These are phyloP conservation scores for Pythium oligandrum DNA, from an alignment of 352 stramenopile genomes.

Conservation along the genomic window DNA sequence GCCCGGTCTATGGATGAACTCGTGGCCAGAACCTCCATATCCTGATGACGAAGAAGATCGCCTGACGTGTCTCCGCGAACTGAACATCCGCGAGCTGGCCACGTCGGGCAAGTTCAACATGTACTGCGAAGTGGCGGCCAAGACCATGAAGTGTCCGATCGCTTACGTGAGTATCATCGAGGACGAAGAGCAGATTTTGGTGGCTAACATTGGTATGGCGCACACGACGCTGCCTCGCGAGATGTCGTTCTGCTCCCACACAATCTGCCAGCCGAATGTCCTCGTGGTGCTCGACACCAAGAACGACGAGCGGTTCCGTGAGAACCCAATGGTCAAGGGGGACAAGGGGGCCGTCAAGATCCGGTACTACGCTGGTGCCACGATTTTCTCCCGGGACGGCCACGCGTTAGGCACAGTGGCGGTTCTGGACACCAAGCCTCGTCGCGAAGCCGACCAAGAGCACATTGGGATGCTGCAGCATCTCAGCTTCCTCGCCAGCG, in stretches of 20 bases:
- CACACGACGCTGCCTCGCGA: constrained; percentile 75
- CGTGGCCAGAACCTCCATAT: constrained; percentile 80
- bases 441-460: constrained; percentile 73
- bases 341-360: constrained; percentile 83
- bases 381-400: constrained; percentile 76
- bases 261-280: constrained; percentile 74
- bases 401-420: constrained; percentile 80
- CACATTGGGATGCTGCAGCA: constrained; percentile 87
- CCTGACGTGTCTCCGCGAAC: constrained; percentile 57
- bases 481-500: constrained; percentile 79
- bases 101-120: constrained; percentile 83
- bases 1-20: constrained; percentile 65
- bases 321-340: constrained; percentile 87
- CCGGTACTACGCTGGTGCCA: constrained; percentile 81
- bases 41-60: constrained; percentile 77
- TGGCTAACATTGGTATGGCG: constrained; percentile 84
- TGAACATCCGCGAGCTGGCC: constrained; percentile 76
- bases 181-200: constrained; percentile 76
- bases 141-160: constrained; percentile 87
- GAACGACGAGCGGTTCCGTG: constrained; percentile 77
- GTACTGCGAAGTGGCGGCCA: constrained; percentile 82
- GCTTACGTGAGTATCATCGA: constrained; percentile 85
- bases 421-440: constrained; percentile 78
- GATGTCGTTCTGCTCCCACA: constrained; percentile 83
- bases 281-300: constrained; percentile 84